Conservation (phyloP, 352 stramenopile species). For the Phytophthora constricta region DNA sequence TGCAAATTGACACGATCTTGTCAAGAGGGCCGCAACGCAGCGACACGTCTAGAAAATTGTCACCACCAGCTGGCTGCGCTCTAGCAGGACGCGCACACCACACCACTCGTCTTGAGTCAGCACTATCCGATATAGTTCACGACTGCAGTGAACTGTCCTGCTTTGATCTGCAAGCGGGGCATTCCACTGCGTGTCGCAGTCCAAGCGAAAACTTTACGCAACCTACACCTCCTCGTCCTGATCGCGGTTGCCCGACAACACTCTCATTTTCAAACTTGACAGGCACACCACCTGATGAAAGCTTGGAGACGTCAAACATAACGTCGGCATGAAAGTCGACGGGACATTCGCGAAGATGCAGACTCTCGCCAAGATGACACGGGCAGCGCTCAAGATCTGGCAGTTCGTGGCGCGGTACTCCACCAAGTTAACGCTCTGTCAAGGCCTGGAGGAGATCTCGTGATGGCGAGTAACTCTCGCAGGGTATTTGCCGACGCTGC, state of each 20-base stretch:
- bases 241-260: not conserved
- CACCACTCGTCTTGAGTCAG: not conserved
- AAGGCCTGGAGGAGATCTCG: slow-evolving; percentile 37
- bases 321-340: slow-evolving; percentile 28
- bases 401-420: slow-evolving; percentile 31
- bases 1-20: too few relatives aligned
- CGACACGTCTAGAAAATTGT: too few relatives aligned
- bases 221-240: not conserved
- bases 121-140: too few relatives aligned
- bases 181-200: slow-evolving; percentile 40
- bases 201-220: too few relatives aligned
- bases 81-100: slow-evolving; percentile 4
- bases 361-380: slow-evolving; percentile 21
- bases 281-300: slow-evolving; percentile 23
- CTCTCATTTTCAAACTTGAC: slow-evolving; percentile 36
- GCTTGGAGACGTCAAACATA: slow-evolving; percentile 1
- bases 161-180: slow-evolving; percentile 6
- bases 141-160: too few relatives aligned
- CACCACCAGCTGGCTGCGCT: not conserved
- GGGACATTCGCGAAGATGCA: slow-evolving; percentile 13
- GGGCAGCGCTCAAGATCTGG: slow-evolving; percentile 31
- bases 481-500: slow-evolving; percentile 11
- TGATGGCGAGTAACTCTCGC: slow-evolving; percentile 31
- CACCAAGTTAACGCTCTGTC: slow-evolving; percentile 31
- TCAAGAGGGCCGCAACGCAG: too few relatives aligned